A percentile compares a stretch with the other conserved stretches of the same genome.
Evolutionary conservation across 2,329 filamentous ascomycete genomes (phyloP).

Genomic region (Penicillium hordei): DNA sequence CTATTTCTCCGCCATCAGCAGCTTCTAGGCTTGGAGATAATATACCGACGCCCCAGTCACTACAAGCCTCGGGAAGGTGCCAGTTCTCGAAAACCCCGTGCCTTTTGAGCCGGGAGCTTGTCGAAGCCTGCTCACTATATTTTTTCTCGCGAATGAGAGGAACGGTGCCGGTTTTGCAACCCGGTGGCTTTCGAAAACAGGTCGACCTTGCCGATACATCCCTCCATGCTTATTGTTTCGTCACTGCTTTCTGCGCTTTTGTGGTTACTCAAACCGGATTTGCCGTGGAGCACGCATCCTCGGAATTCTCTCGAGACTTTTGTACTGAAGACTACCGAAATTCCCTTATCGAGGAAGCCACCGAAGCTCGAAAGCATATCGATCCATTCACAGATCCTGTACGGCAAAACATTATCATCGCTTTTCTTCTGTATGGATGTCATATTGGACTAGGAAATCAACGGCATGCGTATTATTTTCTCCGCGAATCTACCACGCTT

Average conservation of each 20-base stretch:
- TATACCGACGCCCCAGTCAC: background rate
- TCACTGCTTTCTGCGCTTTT: conserved; percentile 40
- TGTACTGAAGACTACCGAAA: conserved; percentile 10
- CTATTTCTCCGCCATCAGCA: background rate
- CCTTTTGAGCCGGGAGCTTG: conserved; percentile 11
- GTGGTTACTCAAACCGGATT: conserved; percentile 30
- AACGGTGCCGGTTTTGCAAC: conserved; percentile 33
- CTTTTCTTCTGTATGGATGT: conserved; percentile 69
- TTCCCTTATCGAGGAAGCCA: conserved; percentile 29
- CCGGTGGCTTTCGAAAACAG: conserved; percentile 25
- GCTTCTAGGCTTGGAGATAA: background rate
- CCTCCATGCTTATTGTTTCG: conserved; percentile 31
- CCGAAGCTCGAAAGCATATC: conserved; percentile 24
- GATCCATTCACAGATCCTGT: conserved; percentile 23
- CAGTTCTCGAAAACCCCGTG: conserved; percentile 3
- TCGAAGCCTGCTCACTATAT: conserved; percentile 20
- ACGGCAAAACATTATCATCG: conserved; percentile 55
- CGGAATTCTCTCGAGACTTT: background rate
- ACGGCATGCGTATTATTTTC: conserved; percentile 70
- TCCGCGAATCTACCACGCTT: conserved; percentile 70
- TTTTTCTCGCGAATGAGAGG: conserved; percentile 25
- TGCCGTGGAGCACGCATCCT: conserved; percentile 4
- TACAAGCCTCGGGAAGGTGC: background rate
- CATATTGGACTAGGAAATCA: conserved; percentile 67
- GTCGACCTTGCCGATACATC: conserved; percentile 21